phyloP scores from a whole-genome alignment of 345 rosid species.

The Anacardium occidentale region DNA sequence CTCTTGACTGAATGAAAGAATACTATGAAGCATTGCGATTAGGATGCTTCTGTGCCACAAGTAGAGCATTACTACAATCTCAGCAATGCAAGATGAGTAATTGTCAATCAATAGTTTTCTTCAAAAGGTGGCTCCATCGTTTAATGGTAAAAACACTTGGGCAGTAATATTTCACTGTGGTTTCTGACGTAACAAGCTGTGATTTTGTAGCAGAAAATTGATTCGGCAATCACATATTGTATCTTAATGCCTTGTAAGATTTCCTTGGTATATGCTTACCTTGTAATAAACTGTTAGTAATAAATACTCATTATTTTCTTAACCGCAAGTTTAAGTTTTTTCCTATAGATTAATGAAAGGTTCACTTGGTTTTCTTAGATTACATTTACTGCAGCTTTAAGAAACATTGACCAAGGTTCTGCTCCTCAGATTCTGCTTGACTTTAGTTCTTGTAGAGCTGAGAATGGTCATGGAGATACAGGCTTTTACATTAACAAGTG shows the following conservation, averaged over 20 bases:
- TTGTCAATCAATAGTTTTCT: neutral
- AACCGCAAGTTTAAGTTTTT: constrained; percentile 3
- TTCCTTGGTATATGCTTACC: constrained; percentile 10
- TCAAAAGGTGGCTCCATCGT: neutral
- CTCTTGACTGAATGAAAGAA: neutral
- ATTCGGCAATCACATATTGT: neutral
- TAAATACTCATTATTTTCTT: neutral
- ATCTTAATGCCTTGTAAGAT: neutral
- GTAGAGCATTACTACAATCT: neutral
- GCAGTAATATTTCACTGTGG: neutral
- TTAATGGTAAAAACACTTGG: neutral
- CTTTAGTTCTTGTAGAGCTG: neutral
- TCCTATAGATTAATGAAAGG: neutral
- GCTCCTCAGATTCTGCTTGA: neutral
- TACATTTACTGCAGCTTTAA: neutral
- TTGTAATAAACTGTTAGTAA: constrained; percentile 3
- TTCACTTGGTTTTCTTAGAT: neutral
- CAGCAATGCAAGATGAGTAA: constrained; percentile 9
- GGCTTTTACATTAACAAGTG: neutral
- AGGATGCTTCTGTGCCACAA: neutral
- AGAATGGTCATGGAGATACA: neutral
- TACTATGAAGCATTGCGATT: neutral
- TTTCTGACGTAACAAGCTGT: neutral
- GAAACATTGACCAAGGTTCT: neutral
- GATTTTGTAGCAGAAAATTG: neutral